Base-by-base conservation (phyloP, 148 eudicot genomes). In the Talinum fruticosum region DNA sequence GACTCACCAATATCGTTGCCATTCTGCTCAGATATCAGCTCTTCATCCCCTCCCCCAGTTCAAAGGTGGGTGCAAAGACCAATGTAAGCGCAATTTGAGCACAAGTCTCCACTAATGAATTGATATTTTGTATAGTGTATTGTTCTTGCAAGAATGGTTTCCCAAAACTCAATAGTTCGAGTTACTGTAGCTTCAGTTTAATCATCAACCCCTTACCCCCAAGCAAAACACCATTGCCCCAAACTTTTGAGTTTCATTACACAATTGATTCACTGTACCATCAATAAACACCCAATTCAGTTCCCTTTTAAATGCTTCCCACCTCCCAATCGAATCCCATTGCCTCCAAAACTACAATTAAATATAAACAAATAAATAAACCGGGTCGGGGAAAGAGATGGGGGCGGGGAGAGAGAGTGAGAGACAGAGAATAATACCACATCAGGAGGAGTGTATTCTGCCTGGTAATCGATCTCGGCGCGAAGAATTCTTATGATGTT, bases 401-500 rank as follows among this genome's bases (percentile, higher is more conserved):
- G 18, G 10, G 16, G n/a, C n/a, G 19, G 26, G 21, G 6, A 49
- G 28, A 75, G 26, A 61, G 32, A 75, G 54, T 54, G 34, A 69
- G 12, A 54, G 30, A 33, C 2, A 19, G 14, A 45, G 16, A 15
- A 14, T 3, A 37, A 33, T 78, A 86, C 89, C 85, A 35, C 57
- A 68, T 74, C 15, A 38, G 87, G 89, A 75, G 87, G 89, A 61
- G 82, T 80, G 23, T 84, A 82, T 30, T 87, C 85, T 21, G 64
- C 32, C 34, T 87, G 87, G 29, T 82, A 87, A 28, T 80, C 82
- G 30, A 87, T 81, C 77, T 87, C 89, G 14, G 72, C 75, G 24
- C 87, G 84, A 61, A 87, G 74, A 76, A 84, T 87, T 66, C 89
- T 70, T 35, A 84, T 76, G 54, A 87, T 77, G 69, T 87, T 87